Evolutionary conservation across 345 rosid species (phyloP).

Genomic region (Murraya koenigii): DNA sequence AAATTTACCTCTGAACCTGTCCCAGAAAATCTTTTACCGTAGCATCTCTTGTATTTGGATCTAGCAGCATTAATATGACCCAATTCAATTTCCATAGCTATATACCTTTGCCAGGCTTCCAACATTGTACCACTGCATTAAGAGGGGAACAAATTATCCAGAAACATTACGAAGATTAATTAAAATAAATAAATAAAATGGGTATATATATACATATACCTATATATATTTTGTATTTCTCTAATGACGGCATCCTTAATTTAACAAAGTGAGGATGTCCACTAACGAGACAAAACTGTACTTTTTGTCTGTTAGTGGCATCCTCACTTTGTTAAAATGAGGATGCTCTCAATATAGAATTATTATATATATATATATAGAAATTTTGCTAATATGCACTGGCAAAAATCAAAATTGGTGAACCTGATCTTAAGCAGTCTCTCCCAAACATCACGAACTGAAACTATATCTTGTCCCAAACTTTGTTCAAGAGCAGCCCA

Average conservation of each 20-base stretch:
- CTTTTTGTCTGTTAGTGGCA: too few species aligned
- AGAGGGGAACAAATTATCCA: background rate
- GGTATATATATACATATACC: background rate
- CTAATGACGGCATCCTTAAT: too few species aligned
- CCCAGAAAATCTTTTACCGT: slow-evolving; percentile 72
- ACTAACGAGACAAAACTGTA: too few species aligned
- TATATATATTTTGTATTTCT: too few species aligned
- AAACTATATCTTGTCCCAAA: slow-evolving; percentile 64
- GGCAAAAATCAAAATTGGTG: background rate
- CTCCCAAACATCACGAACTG: slow-evolving; percentile 86
- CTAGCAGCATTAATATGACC: slow-evolving; percentile 76
- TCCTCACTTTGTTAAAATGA: too few species aligned
- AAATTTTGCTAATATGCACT: background rate
- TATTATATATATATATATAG: too few species aligned
- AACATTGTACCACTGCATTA: slow-evolving; percentile 72
- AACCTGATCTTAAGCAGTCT: slow-evolving; percentile 79
- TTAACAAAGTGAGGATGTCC: too few species aligned
- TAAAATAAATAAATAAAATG: background rate
- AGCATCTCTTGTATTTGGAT: slow-evolving; percentile 80
- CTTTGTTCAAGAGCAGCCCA: slow-evolving; percentile 82
- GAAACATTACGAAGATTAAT: background rate
- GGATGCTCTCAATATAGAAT: too few species aligned
- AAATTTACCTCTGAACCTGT: slow-evolving; percentile 72
- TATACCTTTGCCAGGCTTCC: slow-evolving; percentile 84
- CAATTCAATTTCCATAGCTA: slow-evolving; percentile 74